Base-by-base conservation (phyloP, 2,329 filamentous ascomycete genomes). In the Ophiostoma australiae region DNA sequence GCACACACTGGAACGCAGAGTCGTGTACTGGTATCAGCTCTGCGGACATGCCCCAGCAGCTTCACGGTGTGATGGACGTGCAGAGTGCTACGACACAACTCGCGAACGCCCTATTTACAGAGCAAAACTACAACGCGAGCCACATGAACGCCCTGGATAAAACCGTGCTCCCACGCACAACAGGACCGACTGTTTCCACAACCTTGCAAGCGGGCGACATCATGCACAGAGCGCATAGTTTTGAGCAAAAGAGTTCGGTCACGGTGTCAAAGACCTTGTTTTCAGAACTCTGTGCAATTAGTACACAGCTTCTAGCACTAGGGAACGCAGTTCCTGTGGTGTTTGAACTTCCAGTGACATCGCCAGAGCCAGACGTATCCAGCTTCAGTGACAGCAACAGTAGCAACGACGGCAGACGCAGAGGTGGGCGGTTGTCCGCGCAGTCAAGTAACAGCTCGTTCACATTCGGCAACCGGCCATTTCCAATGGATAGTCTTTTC, bases 401-500 rank as follows among this genome's bases (percentile, higher is more conserved):
- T 35, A 61, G 61, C n/a, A 44, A 13, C 6, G 37, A 44, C 10
- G 37, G 61, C 20, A 69, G 27, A 13, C 48, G 33, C 6, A 31
- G 33, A n/a, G 41, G 17, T 27, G 68, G 48, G 3, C 35, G 65
- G 27, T 27, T 66, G 31, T 39, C 68, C 6, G 27, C 23, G 5
- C 41, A 17, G 17, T 44, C 67, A 11, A 48, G 44, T 8, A 58
- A n/a, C 67, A 58, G 48, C 48, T 55, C 48, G 23, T 20, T 33
- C 8, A 52, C 41, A 35, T 10, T 37, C 6, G 55, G 76, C 72
- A 58, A 72, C 70, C 33, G 72, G 73, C 71, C 78, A 75, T 82
- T 82, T 66, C 80, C 81, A 3, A 78, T 82, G 44, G 80, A 82
- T 66, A 78, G 78, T 48, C 79, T 82, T 75, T 82, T 82, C 75